Evolutionary conservation across 2,329 filamentous ascomycete genomes (phyloP).

Genomic region (Colletotrichum cereale): DNA sequence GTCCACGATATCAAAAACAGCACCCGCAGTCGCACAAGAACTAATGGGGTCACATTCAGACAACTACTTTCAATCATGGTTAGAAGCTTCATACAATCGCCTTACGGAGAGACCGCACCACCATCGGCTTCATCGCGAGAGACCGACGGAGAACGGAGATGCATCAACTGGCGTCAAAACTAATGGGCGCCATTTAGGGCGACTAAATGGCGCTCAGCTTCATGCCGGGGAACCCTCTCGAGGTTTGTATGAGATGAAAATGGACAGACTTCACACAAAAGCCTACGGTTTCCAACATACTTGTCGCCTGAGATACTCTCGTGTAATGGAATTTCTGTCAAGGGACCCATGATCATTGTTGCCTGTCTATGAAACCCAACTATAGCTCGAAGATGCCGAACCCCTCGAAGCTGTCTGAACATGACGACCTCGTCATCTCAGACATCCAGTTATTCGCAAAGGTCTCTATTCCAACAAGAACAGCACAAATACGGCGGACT

Average conservation of each 20-base stretch:
- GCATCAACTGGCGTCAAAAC: not conserved
- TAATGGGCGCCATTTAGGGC: not conserved
- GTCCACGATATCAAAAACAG: not conserved
- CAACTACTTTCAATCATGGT: too few species aligned
- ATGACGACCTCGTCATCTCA: not conserved
- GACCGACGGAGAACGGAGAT: too few species aligned
- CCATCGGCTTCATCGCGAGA: not conserved
- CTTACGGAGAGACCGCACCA: too few species aligned
- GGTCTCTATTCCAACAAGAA: not conserved
- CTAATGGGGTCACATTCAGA: too few species aligned
- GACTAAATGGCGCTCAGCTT: not conserved
- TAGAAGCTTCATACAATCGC: too few species aligned
- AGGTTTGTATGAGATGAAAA: not conserved
- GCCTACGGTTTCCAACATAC: rapidly evolving
- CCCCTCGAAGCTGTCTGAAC: not conserved
- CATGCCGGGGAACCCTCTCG: not conserved
- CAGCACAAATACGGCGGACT: not conserved
- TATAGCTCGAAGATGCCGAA: not conserved
- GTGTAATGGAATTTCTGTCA: not conserved
- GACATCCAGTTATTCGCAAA: too few species aligned
- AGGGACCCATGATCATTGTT: not conserved
- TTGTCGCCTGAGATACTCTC: not conserved
- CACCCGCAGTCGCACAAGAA: not conserved
- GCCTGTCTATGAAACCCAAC: not conserved
- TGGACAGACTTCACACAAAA: not conserved